Percentiles rank a stretch among this genome's conserved stretches.
Evolutionary conservation across 768 basidiomycete species (phyloP).

Genomic region (Tephrocybe sp.): DNA sequence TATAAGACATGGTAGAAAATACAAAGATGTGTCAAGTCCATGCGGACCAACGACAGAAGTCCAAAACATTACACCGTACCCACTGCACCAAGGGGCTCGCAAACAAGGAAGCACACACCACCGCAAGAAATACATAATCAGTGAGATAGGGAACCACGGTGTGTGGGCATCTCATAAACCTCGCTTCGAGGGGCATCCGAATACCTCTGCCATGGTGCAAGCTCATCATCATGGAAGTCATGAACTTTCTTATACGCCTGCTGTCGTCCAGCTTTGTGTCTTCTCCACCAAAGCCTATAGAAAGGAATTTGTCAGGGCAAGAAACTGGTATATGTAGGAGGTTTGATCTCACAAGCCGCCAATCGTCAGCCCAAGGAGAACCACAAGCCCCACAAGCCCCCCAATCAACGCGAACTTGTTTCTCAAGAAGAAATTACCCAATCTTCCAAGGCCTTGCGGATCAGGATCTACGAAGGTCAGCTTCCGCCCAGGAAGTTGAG

Average conservation of each 20-base stretch:
- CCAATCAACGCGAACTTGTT: slow-evolving; percentile 52
- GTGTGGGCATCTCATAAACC: slow-evolving; percentile 15
- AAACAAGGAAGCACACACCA: background rate
- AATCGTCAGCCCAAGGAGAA: slow-evolving; percentile 37
- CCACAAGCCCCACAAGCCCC: slow-evolving; percentile 40
- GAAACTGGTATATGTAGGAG: background rate
- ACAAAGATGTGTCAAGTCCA: too few relatives aligned
- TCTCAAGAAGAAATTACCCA: slow-evolving; percentile 40
- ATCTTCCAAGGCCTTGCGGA: slow-evolving; percentile 43
- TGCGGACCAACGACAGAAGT: background rate
- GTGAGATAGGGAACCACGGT: slow-evolving; percentile 8
- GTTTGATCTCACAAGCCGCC: slow-evolving; percentile 35
- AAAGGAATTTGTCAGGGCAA: background rate
- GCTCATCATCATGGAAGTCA: slow-evolving; percentile 17
- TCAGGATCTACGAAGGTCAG: slow-evolving; percentile 54
- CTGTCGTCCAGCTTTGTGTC: slow-evolving; percentile 14
- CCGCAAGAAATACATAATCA: background rate
- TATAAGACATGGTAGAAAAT: too few relatives aligned
- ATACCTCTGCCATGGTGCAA: slow-evolving; percentile 13
- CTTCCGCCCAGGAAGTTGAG: slow-evolving; percentile 44
- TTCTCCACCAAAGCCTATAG: slow-evolving; percentile 29
- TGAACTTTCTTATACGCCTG: slow-evolving; percentile 15
- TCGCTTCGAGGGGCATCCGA: slow-evolving; percentile 9
- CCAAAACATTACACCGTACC: background rate
- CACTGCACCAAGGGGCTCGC: background rate